phyloP scores from a whole-genome alignment of 2,329 filamentous ascomycete species.

The Hymenoscyphus infarciens region DNA sequence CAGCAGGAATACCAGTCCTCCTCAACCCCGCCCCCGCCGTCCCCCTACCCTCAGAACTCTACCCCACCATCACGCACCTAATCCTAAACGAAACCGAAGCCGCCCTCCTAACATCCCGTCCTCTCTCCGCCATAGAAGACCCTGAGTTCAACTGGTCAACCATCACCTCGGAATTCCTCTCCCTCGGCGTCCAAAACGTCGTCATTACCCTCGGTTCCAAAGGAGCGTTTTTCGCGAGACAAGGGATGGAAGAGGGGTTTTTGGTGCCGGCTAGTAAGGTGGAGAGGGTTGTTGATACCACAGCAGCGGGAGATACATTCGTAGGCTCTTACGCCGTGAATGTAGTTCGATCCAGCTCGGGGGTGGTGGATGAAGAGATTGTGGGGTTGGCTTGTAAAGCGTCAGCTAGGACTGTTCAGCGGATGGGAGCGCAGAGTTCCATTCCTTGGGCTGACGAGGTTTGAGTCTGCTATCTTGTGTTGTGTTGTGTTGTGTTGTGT shows the following conservation, averaged over 20 bases:
- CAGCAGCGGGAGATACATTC: slow-evolving; percentile 91
- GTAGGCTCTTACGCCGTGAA: slow-evolving; percentile 81
- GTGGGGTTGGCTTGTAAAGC: slow-evolving; percentile 59
- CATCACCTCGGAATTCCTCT: slow-evolving; percentile 60
- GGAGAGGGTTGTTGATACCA: slow-evolving; percentile 78
- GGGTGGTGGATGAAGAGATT: slow-evolving; percentile 43
- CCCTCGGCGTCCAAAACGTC: slow-evolving; percentile 68
- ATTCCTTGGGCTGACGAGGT: slow-evolving; percentile 64
- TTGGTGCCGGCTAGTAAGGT: slow-evolving; percentile 59
- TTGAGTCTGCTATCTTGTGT: not conserved
- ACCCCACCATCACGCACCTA: slow-evolving; percentile 67
- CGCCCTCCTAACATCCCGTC: slow-evolving; percentile 59
- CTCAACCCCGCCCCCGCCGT: slow-evolving; percentile 83
- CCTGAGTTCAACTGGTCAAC: slow-evolving; percentile 41
- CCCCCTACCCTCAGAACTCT: slow-evolving; percentile 62
- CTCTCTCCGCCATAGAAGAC: slow-evolving; percentile 40
- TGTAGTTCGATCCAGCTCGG: slow-evolving; percentile 46
- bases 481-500: no score
- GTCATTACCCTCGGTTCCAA: slow-evolving; percentile 80
- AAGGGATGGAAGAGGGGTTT: slow-evolving; percentile 37
- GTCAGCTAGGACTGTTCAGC: slow-evolving; percentile 64
- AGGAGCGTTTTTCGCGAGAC: slow-evolving; percentile 66
- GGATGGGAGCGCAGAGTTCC: slow-evolving; percentile 59
- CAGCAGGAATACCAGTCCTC: slow-evolving; percentile 57
- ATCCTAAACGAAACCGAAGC: slow-evolving; percentile 92